phyloP scores from a whole-genome alignment of 2,329 filamentous ascomycete species.

The Fusarium acutatum region DNA sequence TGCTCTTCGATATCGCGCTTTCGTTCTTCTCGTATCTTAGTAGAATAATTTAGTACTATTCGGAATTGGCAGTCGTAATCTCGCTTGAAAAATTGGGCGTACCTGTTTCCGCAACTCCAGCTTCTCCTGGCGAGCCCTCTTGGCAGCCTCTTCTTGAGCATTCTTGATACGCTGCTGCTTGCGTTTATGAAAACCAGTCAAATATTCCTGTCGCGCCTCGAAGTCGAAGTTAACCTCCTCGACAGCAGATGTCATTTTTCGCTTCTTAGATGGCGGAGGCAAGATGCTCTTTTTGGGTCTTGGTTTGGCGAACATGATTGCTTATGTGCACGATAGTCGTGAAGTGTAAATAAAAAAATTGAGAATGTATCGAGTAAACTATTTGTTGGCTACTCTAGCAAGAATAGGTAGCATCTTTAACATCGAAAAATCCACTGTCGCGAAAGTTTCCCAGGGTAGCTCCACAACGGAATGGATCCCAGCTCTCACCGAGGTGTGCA shows the following conservation, averaged over 20 bases:
- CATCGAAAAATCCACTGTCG: conserved; percentile 30
- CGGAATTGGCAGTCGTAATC: neutral
- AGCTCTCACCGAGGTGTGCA: conserved; percentile 41
- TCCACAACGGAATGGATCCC: neutral
- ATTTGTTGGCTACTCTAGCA: conserved; percentile 2
- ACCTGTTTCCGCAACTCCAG: conserved; percentile 80
- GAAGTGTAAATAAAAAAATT: neutral
- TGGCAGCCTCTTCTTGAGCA: conserved; percentile 82
- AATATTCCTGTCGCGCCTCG: conserved; percentile 81
- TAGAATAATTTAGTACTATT: conserved; percentile 19
- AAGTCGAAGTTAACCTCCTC: conserved; percentile 90
- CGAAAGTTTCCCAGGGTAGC: conserved; percentile 35
- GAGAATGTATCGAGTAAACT: neutral
- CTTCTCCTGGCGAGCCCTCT: conserved; percentile 80
- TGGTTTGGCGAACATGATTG: conserved; percentile 63
- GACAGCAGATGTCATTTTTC: conserved; percentile 67
- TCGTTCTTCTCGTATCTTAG: conserved; percentile 82
- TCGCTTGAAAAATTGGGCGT: conserved; percentile 27
- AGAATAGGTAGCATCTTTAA: neutral
- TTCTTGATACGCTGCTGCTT: conserved; percentile 85
- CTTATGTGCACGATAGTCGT: neutral
- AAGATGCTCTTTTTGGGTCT: conserved; percentile 66
- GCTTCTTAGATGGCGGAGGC: conserved; percentile 70
- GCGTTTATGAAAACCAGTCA: conserved; percentile 97
- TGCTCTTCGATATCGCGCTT: conserved; percentile 84